Conservation (phyloP, 2,329 filamentous ascomycete species). For the Verticillium isaacii region DNA sequence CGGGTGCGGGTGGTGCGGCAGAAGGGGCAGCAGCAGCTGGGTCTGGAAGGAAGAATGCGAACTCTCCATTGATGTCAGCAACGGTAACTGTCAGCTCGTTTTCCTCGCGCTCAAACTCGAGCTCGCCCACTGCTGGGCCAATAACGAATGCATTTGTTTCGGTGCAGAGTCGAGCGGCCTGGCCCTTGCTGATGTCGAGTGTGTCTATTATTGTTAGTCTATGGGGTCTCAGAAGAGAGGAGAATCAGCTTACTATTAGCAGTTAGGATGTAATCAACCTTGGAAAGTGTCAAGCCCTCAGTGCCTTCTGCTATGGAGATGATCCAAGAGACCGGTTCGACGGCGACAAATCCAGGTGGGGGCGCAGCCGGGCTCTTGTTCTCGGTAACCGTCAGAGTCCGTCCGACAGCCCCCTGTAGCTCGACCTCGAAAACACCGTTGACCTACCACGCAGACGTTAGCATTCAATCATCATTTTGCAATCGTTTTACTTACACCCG, state of each 20-base stretch:
- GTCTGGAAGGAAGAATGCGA: slow-evolving; percentile 24
- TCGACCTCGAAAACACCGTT: slow-evolving; percentile 33
- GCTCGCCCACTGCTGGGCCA: slow-evolving; percentile 27
- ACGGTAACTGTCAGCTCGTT: slow-evolving; percentile 29
- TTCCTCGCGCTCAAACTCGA: slow-evolving; percentile 36
- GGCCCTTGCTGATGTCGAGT: slow-evolving; percentile 28
- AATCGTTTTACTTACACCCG: slow-evolving; percentile 20
- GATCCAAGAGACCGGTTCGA: slow-evolving; percentile 31
- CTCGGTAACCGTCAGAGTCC: slow-evolving; percentile 30
- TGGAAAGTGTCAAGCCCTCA: slow-evolving; percentile 26
- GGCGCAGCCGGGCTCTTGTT: slow-evolving; percentile 27
- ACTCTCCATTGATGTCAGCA: slow-evolving; percentile 25
- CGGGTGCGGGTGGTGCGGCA: background rate
- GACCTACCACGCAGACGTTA: slow-evolving; percentile 5
- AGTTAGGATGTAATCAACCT: slow-evolving; percentile 34
- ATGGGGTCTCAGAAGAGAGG: background rate
- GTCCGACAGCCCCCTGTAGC: slow-evolving; percentile 27
- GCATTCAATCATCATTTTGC: background rate
- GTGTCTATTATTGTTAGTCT: slow-evolving; percentile 15
- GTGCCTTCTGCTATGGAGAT: slow-evolving; percentile 26
- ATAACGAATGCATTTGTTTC: slow-evolving; percentile 30
- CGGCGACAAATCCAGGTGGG: slow-evolving; percentile 28
- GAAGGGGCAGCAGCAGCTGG: slow-evolving; percentile 13
- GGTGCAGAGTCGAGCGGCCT: slow-evolving; percentile 28
- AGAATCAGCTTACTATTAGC: slow-evolving; percentile 22